Evolutionary conservation across 2,329 filamentous ascomycete species (phyloP), one percentile per base, ranked within the genome.

Genomic region (Endothia cerciana): DNA sequence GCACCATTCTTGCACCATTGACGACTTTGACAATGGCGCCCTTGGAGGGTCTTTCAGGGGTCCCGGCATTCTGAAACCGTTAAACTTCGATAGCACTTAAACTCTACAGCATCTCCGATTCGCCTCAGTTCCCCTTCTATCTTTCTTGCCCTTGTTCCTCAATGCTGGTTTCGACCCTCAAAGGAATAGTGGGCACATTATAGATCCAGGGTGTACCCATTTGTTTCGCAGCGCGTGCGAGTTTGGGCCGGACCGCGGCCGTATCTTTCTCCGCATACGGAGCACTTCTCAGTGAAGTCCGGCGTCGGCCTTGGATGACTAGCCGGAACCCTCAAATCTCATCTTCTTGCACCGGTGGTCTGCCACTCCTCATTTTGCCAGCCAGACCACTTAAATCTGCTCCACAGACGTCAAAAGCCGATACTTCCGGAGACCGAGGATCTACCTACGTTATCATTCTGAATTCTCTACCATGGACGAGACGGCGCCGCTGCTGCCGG

Each of bases 401-500:
- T 7, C 25, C 45, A 49, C 11, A 25, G 11, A 8, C n/a, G n/a
- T n/a, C n/a, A n/a, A n/a, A n/a, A n/a, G n/a, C 8, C 10, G n/a
- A 25, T 10, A 49, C 22, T n/a, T 25, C n/a, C 4, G 22, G 19
- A 19, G 22, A 19, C 11, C 10, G 22, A 13, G 4, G n/a, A n/a
- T 11, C 7, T 49, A 10, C 11, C 4, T 11, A n/a, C 45, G n/a
- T 1, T 13, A n/a, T 13, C 45, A 3, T 22, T 19, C 33, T 19
- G n/a, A 7, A 28, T 8, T 13, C 51, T 3, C 28, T 5, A 17
- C 17, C 55, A 77, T 77, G 76, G 75, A 77, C 66, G 76, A 77
- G 68, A 77, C 74, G 8, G 70, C 75, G 45, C 76, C 75, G 17
- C 62, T 77, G 60, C 71, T 77, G 2, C 72, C 73, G 47, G 72